Evolutionary conservation across 768 basidiomycete species (phyloP).

Genomic region (Floccularia luteovirens): DNA sequence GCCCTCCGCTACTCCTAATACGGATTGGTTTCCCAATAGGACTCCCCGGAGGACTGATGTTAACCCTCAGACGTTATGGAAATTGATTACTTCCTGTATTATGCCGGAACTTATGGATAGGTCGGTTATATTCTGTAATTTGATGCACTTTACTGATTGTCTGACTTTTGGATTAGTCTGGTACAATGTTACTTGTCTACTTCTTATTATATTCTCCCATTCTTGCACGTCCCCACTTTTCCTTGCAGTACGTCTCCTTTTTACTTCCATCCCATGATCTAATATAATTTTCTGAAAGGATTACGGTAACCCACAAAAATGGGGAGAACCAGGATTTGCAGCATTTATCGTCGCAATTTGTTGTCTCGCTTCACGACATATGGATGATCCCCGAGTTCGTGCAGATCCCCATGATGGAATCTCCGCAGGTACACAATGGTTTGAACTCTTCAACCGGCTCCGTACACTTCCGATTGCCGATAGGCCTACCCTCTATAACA

Average conservation of each 20-base stretch:
- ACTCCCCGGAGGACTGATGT: slow-evolving; percentile 66
- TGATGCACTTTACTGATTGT: too few relatives aligned
- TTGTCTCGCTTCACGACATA: slow-evolving; percentile 85
- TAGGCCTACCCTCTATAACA: slow-evolving; percentile 84
- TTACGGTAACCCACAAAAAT: slow-evolving; percentile 90
- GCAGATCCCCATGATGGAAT: slow-evolving; percentile 75
- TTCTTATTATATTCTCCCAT: slow-evolving; percentile 88
- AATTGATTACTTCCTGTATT: slow-evolving; percentile 78
- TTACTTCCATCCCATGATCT: slow-evolving; percentile 3
- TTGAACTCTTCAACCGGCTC: slow-evolving; percentile 80
- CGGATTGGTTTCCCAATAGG: slow-evolving; percentile 82
- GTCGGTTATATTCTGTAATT: slow-evolving; percentile 32
- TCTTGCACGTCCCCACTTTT: slow-evolving; percentile 88
- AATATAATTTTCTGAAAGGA: slow-evolving; percentile 38
- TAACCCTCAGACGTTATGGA: slow-evolving; percentile 86
- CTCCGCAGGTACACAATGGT: slow-evolving; percentile 89
- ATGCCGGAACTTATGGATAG: slow-evolving; percentile 91
- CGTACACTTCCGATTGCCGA: slow-evolving; percentile 88
- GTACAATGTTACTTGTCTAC: slow-evolving; percentile 86
- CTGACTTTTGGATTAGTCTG: slow-evolving; percentile 34
- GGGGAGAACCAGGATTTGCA: slow-evolving; percentile 93
- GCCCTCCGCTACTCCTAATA: slow-evolving; percentile 24
- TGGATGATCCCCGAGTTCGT: slow-evolving; percentile 86
- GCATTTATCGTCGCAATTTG: slow-evolving; percentile 92
- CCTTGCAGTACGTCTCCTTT: slow-evolving; percentile 46